Conservation (phyloP, 257 asterid genomes). For the Oldenlandia corymbosa region DNA sequence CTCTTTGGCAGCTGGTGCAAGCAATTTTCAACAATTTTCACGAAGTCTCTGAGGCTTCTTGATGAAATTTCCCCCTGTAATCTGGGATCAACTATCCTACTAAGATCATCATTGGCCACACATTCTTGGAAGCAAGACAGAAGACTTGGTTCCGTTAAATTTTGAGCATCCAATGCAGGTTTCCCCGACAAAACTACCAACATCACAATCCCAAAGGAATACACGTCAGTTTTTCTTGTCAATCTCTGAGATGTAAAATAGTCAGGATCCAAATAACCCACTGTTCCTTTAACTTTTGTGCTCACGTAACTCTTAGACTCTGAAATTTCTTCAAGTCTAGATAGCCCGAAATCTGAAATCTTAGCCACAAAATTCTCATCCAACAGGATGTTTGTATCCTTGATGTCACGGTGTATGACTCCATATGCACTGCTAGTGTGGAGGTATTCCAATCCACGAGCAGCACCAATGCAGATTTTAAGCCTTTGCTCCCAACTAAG, state of each 20-base stretch:
- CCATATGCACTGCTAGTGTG: neutral
- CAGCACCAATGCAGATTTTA: neutral
- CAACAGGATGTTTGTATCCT: constrained; percentile 12
- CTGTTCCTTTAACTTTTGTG: constrained; percentile 5
- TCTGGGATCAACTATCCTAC: constrained; percentile 1
- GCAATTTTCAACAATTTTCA: neutral
- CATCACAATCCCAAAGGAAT: constrained; percentile 9
- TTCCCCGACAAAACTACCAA: constrained; percentile 9
- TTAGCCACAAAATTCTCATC: constrained; percentile 7
- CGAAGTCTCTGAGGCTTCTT: neutral
- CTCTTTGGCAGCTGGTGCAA: neutral
- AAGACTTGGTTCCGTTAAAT: neutral
- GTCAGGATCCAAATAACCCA: constrained; percentile 7
- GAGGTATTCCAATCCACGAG: neutral
- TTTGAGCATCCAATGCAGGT: neutral
- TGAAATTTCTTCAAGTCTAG: neutral
- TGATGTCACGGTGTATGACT: constrained; percentile 12
- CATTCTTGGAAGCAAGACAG: neutral
- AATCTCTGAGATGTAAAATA: neutral
- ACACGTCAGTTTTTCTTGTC: constrained; percentile 6
- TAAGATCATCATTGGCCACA: neutral
- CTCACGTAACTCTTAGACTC: neutral
- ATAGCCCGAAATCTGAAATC: constrained; percentile 12
- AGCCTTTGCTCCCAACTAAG: neutral
- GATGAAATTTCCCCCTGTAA: neutral